Conservation (phyloP, 2,329 filamentous ascomycete genomes). For the Aciculosporium take region DNA sequence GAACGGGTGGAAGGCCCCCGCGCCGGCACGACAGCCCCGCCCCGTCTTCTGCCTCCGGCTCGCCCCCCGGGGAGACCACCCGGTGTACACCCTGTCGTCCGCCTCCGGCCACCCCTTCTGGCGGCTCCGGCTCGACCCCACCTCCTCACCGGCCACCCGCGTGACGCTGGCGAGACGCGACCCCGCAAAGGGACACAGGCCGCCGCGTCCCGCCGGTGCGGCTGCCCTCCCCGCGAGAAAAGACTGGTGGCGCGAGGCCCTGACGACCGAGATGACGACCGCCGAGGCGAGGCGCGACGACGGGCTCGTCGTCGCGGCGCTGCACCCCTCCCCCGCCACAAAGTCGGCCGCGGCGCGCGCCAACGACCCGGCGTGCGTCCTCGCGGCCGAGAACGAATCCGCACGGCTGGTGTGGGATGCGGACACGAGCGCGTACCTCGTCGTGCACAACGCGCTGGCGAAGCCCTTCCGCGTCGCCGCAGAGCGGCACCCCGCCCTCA, state of each 20-base stretch:
- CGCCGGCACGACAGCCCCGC: constrained; percentile 43
- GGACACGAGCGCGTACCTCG: constrained; percentile 42
- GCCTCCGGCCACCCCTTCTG: constrained; percentile 47
- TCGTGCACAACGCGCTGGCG: constrained; percentile 50
- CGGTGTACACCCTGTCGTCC: constrained; percentile 53
- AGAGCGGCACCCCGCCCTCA: constrained; percentile 44
- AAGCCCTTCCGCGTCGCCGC: constrained; percentile 48
- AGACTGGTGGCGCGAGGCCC: constrained; percentile 37
- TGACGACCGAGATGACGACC: constrained; percentile 43
- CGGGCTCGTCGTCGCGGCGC: constrained; percentile 51
- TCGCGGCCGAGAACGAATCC: constrained; percentile 53
- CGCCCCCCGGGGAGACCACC: constrained; percentile 42
- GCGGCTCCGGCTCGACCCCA: constrained; percentile 48
- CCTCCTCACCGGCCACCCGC: constrained; percentile 47
- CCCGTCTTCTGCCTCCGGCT: constrained; percentile 45
- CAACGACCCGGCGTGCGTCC: constrained; percentile 42
- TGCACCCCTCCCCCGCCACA: constrained; percentile 53
- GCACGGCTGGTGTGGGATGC: constrained; percentile 60
- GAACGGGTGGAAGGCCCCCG: constrained; percentile 53
- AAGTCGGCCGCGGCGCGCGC: constrained; percentile 47
- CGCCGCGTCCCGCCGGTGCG: constrained; percentile 16
- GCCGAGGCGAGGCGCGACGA: constrained; percentile 43
- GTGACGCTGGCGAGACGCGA: constrained; percentile 46
- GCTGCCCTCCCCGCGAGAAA: constrained; percentile 10
- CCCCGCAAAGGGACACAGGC: constrained; percentile 42